Conservation (phyloP, 495 filamentous ascomycete genomes). For the Penicillium ochrochloron region DNA sequence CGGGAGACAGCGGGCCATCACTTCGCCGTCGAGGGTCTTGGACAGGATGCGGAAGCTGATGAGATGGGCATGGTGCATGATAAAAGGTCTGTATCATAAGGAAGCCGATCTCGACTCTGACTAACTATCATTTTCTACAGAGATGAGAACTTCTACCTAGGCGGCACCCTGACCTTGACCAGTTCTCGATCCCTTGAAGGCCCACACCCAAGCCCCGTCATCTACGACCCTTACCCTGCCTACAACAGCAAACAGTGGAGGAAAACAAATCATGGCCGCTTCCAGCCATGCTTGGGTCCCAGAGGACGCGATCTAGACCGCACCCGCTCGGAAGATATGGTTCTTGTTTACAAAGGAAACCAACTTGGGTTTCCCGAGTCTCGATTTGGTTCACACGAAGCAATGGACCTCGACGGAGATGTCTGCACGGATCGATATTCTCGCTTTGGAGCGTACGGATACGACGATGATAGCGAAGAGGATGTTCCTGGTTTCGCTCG, state of each 20-base stretch:
- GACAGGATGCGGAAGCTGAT: conserved; percentile 27
- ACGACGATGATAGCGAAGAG: conserved; percentile 38
- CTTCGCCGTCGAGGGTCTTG: neutral
- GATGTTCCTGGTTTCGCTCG: conserved; percentile 26
- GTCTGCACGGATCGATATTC: conserved; percentile 60
- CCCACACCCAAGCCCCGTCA: conserved; percentile 30
- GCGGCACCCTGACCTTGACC: conserved; percentile 36
- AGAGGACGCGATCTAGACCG: conserved; percentile 49
- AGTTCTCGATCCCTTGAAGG: conserved; percentile 13
- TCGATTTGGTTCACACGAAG: conserved; percentile 54
- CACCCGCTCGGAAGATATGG: conserved; percentile 48
- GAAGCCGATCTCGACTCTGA: too few species aligned
- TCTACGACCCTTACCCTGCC: conserved; percentile 56
- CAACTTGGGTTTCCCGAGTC: conserved; percentile 45
- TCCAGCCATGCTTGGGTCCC: conserved; percentile 51
- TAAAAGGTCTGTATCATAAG: conserved; percentile 15
- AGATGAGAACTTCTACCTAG: conserved; percentile 31
- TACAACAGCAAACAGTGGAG: conserved; percentile 54
- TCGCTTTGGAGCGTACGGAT: conserved; percentile 58
- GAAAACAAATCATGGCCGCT: conserved; percentile 44
- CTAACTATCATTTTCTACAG: conserved; percentile 9
- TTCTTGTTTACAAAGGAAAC: conserved; percentile 49
- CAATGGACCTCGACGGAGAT: conserved; percentile 47
- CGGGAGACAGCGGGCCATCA: neutral
- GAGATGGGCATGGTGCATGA: conserved; percentile 23